phyloP scores from a whole-genome alignment of 192 early-diverging fungal species.

The Lunasporangiospora selenospora region DNA sequence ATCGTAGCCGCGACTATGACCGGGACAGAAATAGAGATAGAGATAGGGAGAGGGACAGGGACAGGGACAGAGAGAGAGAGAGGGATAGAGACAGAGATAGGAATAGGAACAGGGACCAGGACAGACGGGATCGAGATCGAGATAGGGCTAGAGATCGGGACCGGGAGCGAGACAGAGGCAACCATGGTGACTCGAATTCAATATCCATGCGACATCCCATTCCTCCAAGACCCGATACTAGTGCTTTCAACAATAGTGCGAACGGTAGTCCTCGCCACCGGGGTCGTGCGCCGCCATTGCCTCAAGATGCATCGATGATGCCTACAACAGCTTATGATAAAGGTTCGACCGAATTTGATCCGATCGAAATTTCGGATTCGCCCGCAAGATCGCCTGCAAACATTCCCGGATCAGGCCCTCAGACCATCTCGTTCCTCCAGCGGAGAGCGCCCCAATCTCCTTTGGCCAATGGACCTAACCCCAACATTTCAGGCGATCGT shows the following conservation, averaged over 20 bases:
- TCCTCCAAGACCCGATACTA: no score
- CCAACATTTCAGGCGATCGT: background rate
- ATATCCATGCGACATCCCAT: no score
- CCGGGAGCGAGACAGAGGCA: conserved; percentile 3
- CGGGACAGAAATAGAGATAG: no score
- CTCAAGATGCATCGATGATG: background rate
- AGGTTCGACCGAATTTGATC: conserved; percentile 7
- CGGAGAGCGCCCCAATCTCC: conserved; percentile 8
- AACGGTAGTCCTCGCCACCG: background rate
- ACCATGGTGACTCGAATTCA: background rate
- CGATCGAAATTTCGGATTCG: conserved; percentile 6
- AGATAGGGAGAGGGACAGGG: no score
- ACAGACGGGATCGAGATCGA: conserved; percentile 1
- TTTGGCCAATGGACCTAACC: no score
- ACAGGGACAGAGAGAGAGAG: no score
- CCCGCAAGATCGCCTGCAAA: background rate
- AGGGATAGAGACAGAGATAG: no score
- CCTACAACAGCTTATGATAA: background rate
- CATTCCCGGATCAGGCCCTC: background rate
- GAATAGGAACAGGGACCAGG: background rate
- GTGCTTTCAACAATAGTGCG: background rate
- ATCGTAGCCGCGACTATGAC: no score
- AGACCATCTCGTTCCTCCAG: background rate
- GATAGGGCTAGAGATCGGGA: conserved; percentile 6
- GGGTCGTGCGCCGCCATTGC: background rate